Percentiles rank a stretch among this genome's conserved stretches.
Conservation (phyloP, 1,139 yeast genomes). For the Lodderomyces oxycetoniae region DNA sequence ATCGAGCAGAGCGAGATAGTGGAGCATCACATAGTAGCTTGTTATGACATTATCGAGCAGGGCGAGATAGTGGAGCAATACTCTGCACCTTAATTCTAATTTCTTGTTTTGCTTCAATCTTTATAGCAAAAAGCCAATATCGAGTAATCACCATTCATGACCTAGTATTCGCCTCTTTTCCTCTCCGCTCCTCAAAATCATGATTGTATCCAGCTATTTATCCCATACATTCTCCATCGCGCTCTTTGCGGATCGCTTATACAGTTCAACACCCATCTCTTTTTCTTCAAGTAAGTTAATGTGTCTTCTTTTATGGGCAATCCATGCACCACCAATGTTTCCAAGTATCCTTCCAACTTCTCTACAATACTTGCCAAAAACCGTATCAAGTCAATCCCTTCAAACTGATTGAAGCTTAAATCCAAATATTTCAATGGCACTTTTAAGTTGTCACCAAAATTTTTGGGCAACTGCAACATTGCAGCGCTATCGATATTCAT, state of each 20-base stretch:
- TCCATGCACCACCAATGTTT: slow-evolving; percentile 32
- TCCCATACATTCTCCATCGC: slow-evolving; percentile 37
- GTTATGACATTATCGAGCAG: too few relatives aligned
- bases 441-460: slow-evolving; percentile 13
- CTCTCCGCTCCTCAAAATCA: neutral
- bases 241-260: slow-evolving; percentile 24
- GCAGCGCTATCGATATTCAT: slow-evolving; percentile 36
- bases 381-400: slow-evolving; percentile 39
- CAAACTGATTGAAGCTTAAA: slow-evolving; percentile 35
- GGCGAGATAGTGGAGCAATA: too few relatives aligned
- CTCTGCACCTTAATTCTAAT: too few relatives aligned
- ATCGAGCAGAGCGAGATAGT: too few relatives aligned
- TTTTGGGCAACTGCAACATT: slow-evolving; percentile 27
- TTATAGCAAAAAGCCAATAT: too few relatives aligned
- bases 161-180: too few relatives aligned
- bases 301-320: slow-evolving; percentile 32
- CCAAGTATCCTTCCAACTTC: slow-evolving; percentile 14
- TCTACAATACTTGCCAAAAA: slow-evolving; percentile 17
- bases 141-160: too few relatives aligned
- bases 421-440: slow-evolving; percentile 24
- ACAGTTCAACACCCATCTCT: slow-evolving; percentile 20
- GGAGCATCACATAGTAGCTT: too few relatives aligned
- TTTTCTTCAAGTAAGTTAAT: slow-evolving; percentile 18
- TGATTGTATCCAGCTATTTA: slow-evolving; percentile 20
- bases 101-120: too few relatives aligned